Evolutionary conservation across 139 green algal species (phyloP).

Genomic region (Tetraselmis striata): DNA sequence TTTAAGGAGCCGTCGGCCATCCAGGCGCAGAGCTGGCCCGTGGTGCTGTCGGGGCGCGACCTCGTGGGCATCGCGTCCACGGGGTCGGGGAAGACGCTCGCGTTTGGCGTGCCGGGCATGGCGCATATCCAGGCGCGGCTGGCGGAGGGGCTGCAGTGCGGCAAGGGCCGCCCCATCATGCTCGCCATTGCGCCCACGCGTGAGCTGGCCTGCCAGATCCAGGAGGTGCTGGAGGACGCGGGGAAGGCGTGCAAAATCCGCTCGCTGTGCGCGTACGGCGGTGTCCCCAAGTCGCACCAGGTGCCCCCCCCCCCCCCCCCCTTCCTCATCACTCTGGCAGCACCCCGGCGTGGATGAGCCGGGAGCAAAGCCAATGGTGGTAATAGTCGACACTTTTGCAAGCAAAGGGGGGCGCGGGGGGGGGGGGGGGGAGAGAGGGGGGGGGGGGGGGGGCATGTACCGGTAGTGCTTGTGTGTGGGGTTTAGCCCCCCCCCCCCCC

Average conservation of each 20-base stretch:
- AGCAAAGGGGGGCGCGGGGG: no score
- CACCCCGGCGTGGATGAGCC: no score
- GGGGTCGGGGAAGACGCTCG: constrained; percentile 56
- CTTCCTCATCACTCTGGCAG: no score
- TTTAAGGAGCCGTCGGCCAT: constrained; percentile 75
- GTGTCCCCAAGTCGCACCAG: constrained; percentile 76
- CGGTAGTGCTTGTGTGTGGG: no score
- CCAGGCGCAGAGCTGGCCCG: constrained; percentile 75
- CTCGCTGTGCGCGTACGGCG: constrained; percentile 81
- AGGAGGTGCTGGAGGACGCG: constrained; percentile 55
- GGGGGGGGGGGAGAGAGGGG: no score
- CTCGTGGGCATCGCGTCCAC: constrained; percentile 84
- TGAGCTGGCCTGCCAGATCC: constrained; percentile 87
- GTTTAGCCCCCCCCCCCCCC: no score
- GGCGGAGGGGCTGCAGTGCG: background rate
- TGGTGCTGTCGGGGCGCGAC: constrained; percentile 70
- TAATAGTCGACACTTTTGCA: no score
- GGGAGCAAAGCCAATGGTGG: no score
- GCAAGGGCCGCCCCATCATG: constrained; percentile 9
- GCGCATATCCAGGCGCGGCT: constrained; percentile 65
- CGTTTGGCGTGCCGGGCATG: constrained; percentile 77
- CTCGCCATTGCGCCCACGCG: constrained; percentile 84
- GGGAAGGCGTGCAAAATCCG: constrained; percentile 33
- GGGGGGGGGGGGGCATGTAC: no score
- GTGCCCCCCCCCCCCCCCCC: background rate